Percentiles rank a stretch among this genome's conserved stretches.
phyloP scores from a whole-genome alignment of 2,329 filamentous ascomycete genomes.

The Beauveria varroae region DNA sequence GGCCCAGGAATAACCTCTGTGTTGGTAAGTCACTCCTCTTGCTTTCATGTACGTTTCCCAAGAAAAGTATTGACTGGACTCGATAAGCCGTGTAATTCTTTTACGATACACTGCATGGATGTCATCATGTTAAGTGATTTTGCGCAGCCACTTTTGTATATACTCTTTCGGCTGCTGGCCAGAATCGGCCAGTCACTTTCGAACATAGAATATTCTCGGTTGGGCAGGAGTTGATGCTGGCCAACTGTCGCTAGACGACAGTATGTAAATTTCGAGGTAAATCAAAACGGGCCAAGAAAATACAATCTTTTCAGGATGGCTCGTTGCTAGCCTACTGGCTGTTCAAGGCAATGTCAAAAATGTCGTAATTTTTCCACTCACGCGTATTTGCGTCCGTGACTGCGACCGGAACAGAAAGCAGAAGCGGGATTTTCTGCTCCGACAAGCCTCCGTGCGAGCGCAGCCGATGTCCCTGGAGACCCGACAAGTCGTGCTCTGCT shows the following conservation, averaged over 20 bases:
- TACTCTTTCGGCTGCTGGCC: neutral
- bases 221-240: too few species aligned
- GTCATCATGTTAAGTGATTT: neutral
- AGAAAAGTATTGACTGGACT: neutral
- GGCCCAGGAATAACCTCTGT: slow-evolving; percentile 8
- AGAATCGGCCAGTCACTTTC: neutral
- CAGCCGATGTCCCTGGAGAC: slow-evolving; percentile 25
- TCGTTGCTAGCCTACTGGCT: neutral
- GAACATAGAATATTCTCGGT: neutral
- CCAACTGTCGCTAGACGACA: neutral
- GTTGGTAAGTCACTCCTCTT: neutral
- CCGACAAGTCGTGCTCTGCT: slow-evolving; percentile 27
- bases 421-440: slow-evolving; percentile 29
- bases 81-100: neutral
- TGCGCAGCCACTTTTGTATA: neutral
- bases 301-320: neutral
- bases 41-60: neutral
- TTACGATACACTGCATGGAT: neutral
- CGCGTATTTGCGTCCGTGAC: slow-evolving; percentile 9
- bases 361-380: slow-evolving; percentile 30
- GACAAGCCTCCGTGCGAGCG: slow-evolving; percentile 34
- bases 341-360: slow-evolving; percentile 31
- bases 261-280: neutral
- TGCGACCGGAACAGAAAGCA: slow-evolving; percentile 23
- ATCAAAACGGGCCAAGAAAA: neutral